Conservation (phyloP, 441 rosid species). For the Gossypium lobatum region DNA sequence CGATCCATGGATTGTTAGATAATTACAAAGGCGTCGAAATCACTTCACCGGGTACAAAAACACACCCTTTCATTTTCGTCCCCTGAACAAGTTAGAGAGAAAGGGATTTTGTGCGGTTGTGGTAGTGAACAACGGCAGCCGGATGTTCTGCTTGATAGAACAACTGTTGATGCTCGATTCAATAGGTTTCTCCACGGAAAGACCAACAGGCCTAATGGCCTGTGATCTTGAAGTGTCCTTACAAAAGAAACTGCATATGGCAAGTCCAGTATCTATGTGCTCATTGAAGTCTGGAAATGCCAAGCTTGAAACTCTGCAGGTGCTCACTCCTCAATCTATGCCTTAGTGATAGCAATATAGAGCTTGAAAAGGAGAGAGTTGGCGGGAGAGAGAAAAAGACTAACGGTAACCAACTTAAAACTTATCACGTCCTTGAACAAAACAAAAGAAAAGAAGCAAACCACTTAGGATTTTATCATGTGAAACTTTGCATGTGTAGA, state of each 20-base stretch:
- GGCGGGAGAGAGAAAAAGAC: no score
- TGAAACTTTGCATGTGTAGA: conserved; percentile 25
- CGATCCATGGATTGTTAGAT: conserved; percentile 72
- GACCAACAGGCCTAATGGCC: conserved; percentile 60
- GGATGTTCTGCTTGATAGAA: conserved; percentile 72
- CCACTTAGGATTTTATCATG: neutral
- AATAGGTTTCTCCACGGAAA: conserved; percentile 59
- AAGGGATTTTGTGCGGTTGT: conserved; percentile 38
- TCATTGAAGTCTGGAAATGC: conserved; percentile 85
- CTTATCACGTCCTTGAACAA: conserved; percentile 40
- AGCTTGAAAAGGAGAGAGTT: conserved; percentile 37
- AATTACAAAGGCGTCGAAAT: conserved; percentile 57
- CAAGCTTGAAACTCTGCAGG: conserved; percentile 71
- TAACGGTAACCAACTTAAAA: no score
- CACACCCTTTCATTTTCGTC: conserved; percentile 56
- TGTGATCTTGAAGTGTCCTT: conserved; percentile 66
- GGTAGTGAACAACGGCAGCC: conserved; percentile 80
- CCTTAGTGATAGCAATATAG: conserved; percentile 91
- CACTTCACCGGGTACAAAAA: conserved; percentile 60
- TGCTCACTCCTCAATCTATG: conserved; percentile 88
- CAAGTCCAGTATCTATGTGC: conserved; percentile 91
- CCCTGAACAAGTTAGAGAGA: conserved; percentile 67
- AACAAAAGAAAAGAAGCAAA: no score
- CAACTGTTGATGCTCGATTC: conserved; percentile 56
- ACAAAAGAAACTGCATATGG: conserved; percentile 67